These are phyloP conservation scores for Cystobasidium tubakii DNA, from an alignment of 768 basidiomycete genomes.

Conservation along the genomic window DNA sequence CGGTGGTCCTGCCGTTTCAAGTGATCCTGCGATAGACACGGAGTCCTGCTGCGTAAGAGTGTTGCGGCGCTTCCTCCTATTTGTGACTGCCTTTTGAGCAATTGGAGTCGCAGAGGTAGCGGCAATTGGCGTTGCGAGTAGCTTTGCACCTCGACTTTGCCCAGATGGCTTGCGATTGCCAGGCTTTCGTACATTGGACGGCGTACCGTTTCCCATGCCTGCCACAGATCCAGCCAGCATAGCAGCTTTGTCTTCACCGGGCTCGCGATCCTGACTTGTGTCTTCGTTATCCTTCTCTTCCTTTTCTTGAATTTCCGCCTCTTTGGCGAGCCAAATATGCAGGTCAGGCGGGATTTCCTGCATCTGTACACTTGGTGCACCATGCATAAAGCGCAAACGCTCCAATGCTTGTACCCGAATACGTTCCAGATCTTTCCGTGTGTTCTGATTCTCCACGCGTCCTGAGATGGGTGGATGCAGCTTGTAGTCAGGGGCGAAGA, in stretches of 20 bases:
- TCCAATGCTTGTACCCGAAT: conserved; percentile 79
- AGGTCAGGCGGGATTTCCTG: conserved; percentile 92
- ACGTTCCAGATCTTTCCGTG: conserved; percentile 70
- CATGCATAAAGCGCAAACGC: conserved; percentile 83
- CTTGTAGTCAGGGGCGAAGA: conserved; percentile 86
- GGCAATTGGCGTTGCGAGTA: not conserved
- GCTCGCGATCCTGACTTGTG: conserved; percentile 16
- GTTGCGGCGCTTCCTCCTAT: not conserved
- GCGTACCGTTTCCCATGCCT: not conserved
- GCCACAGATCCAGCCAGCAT: not conserved
- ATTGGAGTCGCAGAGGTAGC: not conserved
- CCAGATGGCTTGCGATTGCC: conserved; percentile 1
- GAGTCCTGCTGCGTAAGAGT: not conserved
- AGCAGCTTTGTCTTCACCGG: conserved; percentile 19
- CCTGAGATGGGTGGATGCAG: conserved; percentile 86
- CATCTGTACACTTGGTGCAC: conserved; percentile 94
- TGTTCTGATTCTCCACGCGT: conserved; percentile 81
- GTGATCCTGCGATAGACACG: not conserved
- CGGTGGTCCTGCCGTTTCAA: not conserved
- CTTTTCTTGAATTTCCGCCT: conserved; percentile 56
- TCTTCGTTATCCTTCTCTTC: conserved; percentile 31
- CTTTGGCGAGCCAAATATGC: conserved; percentile 66
- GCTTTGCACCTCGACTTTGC: not conserved
- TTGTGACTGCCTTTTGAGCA: not conserved
- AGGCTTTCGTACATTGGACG: not conserved